Evolutionary conservation across 73 alveolate genomes (phyloP), one percentile per base, ranked within the genome.

Genomic region (Paramecium bursaria): DNA sequence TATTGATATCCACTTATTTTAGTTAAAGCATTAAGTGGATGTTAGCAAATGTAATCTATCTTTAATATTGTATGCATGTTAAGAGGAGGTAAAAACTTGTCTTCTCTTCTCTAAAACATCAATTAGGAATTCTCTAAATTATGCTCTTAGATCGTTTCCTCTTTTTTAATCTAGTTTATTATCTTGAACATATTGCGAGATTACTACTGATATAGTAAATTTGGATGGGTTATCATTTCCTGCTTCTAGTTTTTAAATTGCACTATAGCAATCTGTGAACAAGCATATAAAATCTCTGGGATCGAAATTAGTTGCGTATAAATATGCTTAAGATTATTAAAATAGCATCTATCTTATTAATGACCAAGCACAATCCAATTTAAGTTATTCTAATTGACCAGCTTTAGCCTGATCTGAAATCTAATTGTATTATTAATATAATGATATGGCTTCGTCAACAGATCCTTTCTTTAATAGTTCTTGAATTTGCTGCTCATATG

Each of bases 291-390:
- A 67, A 67, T 67, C 82, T 67, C 82, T 67, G 14, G 82, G 82
- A 3, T 67, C 82, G 44, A 35, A 67, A 9, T 67, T 67, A 14
- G 55, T 42, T 14, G 33, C 33, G 17, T 6, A 19, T 0, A 67
- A 25, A 15, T 67, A 67, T 39, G 15, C 44, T 25, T 39, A 35
- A 0, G 82, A 17, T 11, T 35, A 25, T 17, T 17, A 21, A 42
- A 67, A 67, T 30, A 39, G 35, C 82, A 67, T 67, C 6, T 35
- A 39, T 39, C 82, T 11, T 2, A 67, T 22, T 11, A 67, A 21
- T n/a, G 82, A 53, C 82, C 82, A 67, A 21, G 50, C 82, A 67
- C 82, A 67, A 67, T 67, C 82, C 21, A 67, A 67, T 67, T 67
- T 67, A 4, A 67, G 21, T 9, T 67, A 67, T 67, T 67, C 82